phyloP scores from a whole-genome alignment of 331 rosid species.

The Acacia concinna region DNA sequence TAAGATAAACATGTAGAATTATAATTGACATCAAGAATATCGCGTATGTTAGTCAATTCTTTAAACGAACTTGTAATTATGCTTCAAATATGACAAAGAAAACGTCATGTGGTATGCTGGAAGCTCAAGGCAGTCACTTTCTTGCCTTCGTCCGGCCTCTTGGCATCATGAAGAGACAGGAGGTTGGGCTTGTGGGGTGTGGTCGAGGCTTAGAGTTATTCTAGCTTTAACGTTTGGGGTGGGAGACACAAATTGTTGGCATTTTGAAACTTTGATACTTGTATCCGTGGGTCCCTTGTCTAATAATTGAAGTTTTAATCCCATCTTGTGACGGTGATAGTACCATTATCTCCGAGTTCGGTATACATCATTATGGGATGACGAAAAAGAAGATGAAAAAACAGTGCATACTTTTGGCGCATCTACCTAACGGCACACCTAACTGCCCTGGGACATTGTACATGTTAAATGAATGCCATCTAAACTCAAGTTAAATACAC shows the following conservation, averaged over 20 bases:
- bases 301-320: slow-evolving; percentile 41
- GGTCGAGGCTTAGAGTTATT: slow-evolving; percentile 42
- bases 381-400: slow-evolving; percentile 42
- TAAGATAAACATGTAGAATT: not conserved
- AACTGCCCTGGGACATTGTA: slow-evolving; percentile 48
- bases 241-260: slow-evolving; percentile 45
- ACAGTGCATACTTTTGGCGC: slow-evolving; percentile 47
- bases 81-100: slow-evolving; percentile 25
- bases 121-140: slow-evolving; percentile 39
- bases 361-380: slow-evolving; percentile 67
- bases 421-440: slow-evolving; percentile 53
- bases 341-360: slow-evolving; percentile 59
- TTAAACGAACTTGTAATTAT: slow-evolving; percentile 7
- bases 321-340: slow-evolving; percentile 46
- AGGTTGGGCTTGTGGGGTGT: slow-evolving; percentile 46
- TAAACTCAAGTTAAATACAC: slow-evolving; percentile 28
- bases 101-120: slow-evolving; percentile 37
- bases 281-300: slow-evolving; percentile 53
- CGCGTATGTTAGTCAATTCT: not conserved
- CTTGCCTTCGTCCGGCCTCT: slow-evolving; percentile 36
- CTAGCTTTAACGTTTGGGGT: slow-evolving; percentile 32
- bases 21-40: slow-evolving; percentile 2
- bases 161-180: slow-evolving; percentile 43
- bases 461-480: slow-evolving; percentile 28
- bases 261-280: slow-evolving; percentile 45